Evolutionary conservation across 768 basidiomycete genomes (phyloP), one percentile per base, ranked within the genome.

Genomic region (Tylopilus vinaceipallidus): DNA sequence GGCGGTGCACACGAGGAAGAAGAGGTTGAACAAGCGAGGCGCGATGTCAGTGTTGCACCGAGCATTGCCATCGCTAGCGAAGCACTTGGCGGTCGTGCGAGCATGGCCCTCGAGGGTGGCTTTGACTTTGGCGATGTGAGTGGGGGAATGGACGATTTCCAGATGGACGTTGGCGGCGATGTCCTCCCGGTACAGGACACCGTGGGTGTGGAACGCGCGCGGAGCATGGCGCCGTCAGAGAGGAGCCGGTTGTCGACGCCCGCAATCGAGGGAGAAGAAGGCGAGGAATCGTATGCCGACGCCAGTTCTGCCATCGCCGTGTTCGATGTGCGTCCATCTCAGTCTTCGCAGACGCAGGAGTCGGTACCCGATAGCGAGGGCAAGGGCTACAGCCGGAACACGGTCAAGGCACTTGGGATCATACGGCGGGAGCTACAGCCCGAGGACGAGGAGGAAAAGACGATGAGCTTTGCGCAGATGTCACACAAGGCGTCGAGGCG

Each of bases 381-480:
- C 37, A 85, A 84, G 57, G 87, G 86, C 0, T 94, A 88, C 67
- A 92, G 91, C 71, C 86, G 83, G 72, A 95, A 95, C 62, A 97
- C 93, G 0, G 76, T 89, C 46, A 91, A 88, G 63, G 94, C 94
- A 1, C 70, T 95, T 32, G 74, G 78, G 22, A 73, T 95, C 58
- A 75, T 95, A 44, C 79, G 88, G 52, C 77, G 76, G 55, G 88
- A 91, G 60, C 70, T 95, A 44, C 77, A 81, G 47, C 81, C 82
- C 3, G 67, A 65, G 24, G 75, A 76, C 22, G 76, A 73, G 4
- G 68, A 74, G 50, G 83, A 83, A 27, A 87, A 83, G 66, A 68
- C 71, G 9, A 71, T 95, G 59, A 90, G 86, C 61, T 98, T 98
- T 74, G 78, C 80, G 34, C 73, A 80, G 60, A 78, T 92, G 73